Evolutionary conservation across 2,329 filamentous ascomycete species (phyloP), one percentile per base, ranked within the genome.

Genomic region (Penicillium sp.): DNA sequence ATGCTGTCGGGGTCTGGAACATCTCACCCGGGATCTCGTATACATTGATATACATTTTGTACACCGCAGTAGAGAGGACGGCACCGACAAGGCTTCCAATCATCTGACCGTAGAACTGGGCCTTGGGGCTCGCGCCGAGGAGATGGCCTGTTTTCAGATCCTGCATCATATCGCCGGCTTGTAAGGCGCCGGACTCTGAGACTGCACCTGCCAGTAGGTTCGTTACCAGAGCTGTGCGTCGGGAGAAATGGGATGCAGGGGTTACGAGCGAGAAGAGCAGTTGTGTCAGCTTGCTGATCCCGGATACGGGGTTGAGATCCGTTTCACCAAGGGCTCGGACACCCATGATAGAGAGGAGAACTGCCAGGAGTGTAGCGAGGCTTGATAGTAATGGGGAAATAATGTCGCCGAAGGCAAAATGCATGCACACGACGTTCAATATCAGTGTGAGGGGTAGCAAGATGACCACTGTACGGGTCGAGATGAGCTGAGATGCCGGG

Each of bases 111-210:
- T 91, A 97, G 72, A 99, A 99, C 69, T 99, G 95, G 0, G 95
- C 95, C 66, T 90, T 95, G 0, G 95, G 95, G 3, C 92, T 90
- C 0, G 95, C 95, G 11, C 93, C 93, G 1, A 99, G 83, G 0
- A 99, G 79, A 74, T 99, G 93, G 0, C 95, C 95, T 0, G 95
- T 97, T 75, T 99, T 99, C 29, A 99, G 83, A 72, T 99, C 95
- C 72, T 99, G 95, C 84, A 99, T 91, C 54, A 99, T 85, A 74
- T 99, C 95, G 9, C 95, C 95, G 3, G 95, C 93, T 78, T 99
- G 95, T 4, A 98, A 81, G 3, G 95, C 95, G 5, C 95, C 90
- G 4, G 88, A 87, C 73, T 93, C 90, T 11, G 86, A 89, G 29
- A 99, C 88, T 0, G 95, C 95, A 9, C 95, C 95, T 0, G 93